Evolutionary conservation across 2,329 filamentous ascomycete species (phyloP).

Genomic region (Exophiala oligosperma): DNA sequence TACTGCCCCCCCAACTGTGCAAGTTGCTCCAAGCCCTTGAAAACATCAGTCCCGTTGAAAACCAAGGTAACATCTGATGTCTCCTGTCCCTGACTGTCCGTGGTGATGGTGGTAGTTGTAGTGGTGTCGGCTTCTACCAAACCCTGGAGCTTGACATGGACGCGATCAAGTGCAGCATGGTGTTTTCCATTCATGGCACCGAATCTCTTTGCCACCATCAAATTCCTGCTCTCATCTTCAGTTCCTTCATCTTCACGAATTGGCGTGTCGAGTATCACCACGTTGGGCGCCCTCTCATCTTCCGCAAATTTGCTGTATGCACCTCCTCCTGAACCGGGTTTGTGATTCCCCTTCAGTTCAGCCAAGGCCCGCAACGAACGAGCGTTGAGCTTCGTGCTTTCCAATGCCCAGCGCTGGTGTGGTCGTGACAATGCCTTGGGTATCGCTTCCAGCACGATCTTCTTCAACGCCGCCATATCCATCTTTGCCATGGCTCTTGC

Average conservation of each 20-base stretch:
- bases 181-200: constrained; percentile 17
- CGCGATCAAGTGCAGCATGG: constrained; percentile 25
- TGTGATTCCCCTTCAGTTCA: constrained; percentile 66
- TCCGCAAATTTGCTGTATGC: constrained; percentile 73
- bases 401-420: constrained; percentile 68
- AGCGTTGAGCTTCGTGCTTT: constrained; percentile 67
- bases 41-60: constrained; percentile 75
- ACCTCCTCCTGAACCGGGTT: constrained; percentile 70
- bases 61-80: constrained; percentile 50
- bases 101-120: neutral
- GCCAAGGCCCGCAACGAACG: constrained; percentile 71
- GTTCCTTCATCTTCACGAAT: neutral
- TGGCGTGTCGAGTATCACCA: too few relatives aligned
- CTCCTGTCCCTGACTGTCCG: neutral
- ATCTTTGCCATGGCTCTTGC: constrained; percentile 14
- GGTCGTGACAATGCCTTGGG: constrained; percentile 79
- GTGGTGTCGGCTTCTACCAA: neutral
- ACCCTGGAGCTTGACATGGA: constrained; percentile 21
- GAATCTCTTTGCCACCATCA: constrained; percentile 19
- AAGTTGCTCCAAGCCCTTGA: constrained; percentile 74
- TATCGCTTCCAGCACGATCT: constrained; percentile 73
- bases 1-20: constrained; percentile 64
- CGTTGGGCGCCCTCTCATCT: neutral
- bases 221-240: constrained; percentile 1
- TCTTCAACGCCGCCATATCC: constrained; percentile 29